Conservation (phyloP, 805 yeast species). For the Blastobotrys peoriensis region DNA sequence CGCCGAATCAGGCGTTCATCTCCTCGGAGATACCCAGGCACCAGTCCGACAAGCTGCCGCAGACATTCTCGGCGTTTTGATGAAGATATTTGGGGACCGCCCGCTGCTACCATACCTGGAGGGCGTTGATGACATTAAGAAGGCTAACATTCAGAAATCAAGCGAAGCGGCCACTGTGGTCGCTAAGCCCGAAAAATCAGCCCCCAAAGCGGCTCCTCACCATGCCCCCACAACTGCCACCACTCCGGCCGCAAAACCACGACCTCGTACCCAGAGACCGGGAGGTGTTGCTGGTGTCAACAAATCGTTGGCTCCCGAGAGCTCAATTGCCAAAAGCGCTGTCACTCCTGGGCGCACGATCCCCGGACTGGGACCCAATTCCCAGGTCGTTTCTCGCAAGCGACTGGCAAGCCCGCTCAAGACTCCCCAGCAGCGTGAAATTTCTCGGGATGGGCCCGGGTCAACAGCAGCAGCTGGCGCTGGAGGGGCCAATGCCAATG, state of each 20-base stretch:
- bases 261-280: not conserved
- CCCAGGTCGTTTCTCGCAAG: constrained; percentile 1
- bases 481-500: not conserved
- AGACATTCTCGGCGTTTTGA: constrained; percentile 69
- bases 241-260: not conserved
- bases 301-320: not conserved
- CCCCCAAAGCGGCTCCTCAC: constrained; percentile 26
- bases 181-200: constrained; percentile 35
- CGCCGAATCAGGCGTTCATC: constrained; percentile 49
- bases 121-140: constrained; percentile 70
- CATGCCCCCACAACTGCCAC: constrained; percentile 11
- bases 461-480: not conserved
- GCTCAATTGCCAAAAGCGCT: not conserved
- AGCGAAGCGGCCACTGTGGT: constrained; percentile 51
- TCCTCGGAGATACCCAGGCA: constrained; percentile 78
- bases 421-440: constrained; percentile 1
- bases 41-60: constrained; percentile 75
- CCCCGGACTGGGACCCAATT: not conserved
- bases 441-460: not conserved
- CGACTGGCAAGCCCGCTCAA: constrained; percentile 8
- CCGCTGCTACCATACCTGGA: constrained; percentile 55
- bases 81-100: constrained; percentile 77
- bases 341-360: not conserved
- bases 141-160: constrained; percentile 58
- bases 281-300: not conserved